Evolutionary conservation across 2,329 filamentous ascomycete genomes (phyloP).

Genomic region (Periconia digitata): DNA sequence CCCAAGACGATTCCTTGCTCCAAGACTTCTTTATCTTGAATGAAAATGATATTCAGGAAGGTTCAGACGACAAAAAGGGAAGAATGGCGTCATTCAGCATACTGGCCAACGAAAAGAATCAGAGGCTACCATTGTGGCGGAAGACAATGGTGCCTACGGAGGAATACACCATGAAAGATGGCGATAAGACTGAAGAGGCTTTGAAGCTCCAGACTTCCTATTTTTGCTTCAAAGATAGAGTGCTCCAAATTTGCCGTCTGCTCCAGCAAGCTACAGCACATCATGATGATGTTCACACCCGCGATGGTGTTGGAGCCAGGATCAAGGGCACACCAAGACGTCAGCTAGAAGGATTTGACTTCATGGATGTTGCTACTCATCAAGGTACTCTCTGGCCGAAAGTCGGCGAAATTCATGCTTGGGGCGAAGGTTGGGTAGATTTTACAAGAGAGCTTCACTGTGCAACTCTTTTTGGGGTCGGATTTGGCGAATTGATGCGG

Average conservation of each 20-base stretch:
- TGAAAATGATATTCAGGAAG: background rate
- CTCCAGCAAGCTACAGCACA: background rate
- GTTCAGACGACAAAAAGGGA: background rate
- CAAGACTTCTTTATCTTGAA: background rate
- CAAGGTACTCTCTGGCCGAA: background rate
- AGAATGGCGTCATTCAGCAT: background rate
- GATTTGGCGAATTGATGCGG: conserved; percentile 1
- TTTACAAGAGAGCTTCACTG: background rate
- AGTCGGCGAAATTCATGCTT: background rate
- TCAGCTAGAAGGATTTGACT: background rate
- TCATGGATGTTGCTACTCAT: background rate
- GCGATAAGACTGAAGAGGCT: background rate
- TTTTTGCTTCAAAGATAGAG: background rate
- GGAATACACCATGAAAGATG: background rate
- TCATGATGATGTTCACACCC: background rate
- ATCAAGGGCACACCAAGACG: background rate
- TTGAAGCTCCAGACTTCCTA: background rate
- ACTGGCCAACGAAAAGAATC: background rate
- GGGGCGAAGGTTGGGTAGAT: background rate
- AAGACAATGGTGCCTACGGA: background rate
- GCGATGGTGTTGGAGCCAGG: background rate
- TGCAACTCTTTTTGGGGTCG: background rate
- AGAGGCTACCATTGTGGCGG: background rate
- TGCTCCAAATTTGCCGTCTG: background rate
- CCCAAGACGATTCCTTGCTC: background rate